Conservation (phyloP, 225 moss, liverwort and hornwort species). For the Climacium dendroides region DNA sequence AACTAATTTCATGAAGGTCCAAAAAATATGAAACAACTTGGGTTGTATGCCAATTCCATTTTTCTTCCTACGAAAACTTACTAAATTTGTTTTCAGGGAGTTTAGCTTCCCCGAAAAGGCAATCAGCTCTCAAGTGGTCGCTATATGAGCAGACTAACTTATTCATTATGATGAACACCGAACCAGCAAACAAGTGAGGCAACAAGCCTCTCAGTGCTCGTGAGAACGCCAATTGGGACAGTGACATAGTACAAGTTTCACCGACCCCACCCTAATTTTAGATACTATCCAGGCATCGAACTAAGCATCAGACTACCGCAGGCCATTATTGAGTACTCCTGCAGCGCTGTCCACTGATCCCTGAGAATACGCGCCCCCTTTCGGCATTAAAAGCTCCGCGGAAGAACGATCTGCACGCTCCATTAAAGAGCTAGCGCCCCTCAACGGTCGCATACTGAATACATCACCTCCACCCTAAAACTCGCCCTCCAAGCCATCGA, state of each 20-base stretch:
- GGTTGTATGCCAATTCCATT: no score
- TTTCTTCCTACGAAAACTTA: no score
- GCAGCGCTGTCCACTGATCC: background rate
- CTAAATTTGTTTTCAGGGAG: no score
- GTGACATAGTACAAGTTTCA: background rate
- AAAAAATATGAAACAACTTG: no score
- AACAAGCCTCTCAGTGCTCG: background rate
- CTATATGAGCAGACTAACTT: no score
- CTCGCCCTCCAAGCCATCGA: background rate
- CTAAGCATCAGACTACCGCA: background rate
- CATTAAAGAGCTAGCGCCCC: background rate
- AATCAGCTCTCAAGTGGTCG: no score
- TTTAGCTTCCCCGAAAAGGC: no score
- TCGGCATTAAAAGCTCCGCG: background rate
- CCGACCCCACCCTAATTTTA: background rate
- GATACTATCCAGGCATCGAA: background rate
- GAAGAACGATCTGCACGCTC: background rate
- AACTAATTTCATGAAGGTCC: no score
- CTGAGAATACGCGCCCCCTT: background rate
- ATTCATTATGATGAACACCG: background rate
- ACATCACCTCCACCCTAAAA: background rate
- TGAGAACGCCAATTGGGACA: background rate
- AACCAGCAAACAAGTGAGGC: background rate
- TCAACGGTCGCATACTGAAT: slow-evolving; percentile 18
- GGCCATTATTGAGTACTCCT: background rate